phyloP scores from a whole-genome alignment of 192 early-diverging fungal species.

The Podila minutissima region DNA sequence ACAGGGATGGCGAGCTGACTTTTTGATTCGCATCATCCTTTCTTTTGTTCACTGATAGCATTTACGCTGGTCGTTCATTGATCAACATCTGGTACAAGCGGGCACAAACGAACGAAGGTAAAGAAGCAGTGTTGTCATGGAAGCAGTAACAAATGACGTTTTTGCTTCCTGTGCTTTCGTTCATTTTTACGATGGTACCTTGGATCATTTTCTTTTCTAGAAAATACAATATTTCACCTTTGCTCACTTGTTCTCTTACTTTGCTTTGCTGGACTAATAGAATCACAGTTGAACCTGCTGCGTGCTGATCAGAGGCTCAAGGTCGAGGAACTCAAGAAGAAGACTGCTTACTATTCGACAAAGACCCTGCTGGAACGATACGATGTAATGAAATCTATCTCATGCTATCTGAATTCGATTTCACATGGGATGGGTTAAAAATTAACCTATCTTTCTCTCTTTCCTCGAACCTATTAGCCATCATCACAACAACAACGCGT shows the following conservation, averaged over 20 bases:
- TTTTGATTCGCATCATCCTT: not conserved
- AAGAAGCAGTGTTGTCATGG: not conserved
- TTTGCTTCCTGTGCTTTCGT: too few species aligned
- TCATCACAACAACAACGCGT: constrained; percentile 25
- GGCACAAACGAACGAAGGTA: constrained; percentile 61
- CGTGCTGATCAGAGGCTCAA: constrained; percentile 72
- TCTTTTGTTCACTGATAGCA: constrained; percentile 27
- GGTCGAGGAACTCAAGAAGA: constrained; percentile 96
- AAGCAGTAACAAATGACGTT: too few species aligned
- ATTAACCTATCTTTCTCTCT: not conserved
- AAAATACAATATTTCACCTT: not conserved
- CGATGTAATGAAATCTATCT: constrained; percentile 56
- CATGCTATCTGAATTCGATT: not conserved
- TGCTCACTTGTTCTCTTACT: constrained; percentile 6
- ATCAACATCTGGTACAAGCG: constrained; percentile 60
- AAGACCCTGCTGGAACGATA: constrained; percentile 91
- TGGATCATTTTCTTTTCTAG: too few species aligned
- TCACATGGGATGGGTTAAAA: not conserved
- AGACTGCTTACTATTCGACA: constrained; percentile 90
- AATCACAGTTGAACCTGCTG: constrained; percentile 53
- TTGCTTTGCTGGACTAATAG: constrained; percentile 7
- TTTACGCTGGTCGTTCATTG: constrained; percentile 50
- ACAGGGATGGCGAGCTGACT: too few species aligned
- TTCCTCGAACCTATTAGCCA: constrained; percentile 7
- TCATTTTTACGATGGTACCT: too few species aligned